Conservation (phyloP, 352 stramenopile species). For the Globisporangium lucens region DNA sequence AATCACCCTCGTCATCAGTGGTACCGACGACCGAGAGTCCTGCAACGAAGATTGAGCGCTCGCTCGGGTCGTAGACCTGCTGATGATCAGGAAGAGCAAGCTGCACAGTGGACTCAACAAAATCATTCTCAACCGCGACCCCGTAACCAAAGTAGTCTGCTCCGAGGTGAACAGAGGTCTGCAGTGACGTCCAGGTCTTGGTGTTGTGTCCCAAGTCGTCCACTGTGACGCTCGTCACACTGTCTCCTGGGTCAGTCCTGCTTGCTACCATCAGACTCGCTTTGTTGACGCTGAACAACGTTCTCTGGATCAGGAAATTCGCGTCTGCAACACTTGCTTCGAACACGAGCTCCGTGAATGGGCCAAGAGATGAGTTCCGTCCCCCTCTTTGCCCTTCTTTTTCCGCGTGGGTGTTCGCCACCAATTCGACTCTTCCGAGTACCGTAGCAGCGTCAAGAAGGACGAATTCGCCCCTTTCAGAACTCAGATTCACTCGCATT, state of each 20-base stretch:
- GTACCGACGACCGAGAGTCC: conserved; percentile 5
- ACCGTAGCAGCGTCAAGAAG: background rate
- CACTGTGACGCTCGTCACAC: conserved; percentile 3
- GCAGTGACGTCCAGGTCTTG: conserved; percentile 1
- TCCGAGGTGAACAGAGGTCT: conserved; percentile 8
- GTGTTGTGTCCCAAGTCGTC: conserved; percentile 15
- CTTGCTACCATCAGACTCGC: background rate
- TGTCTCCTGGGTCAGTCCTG: background rate
- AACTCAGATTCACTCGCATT: conserved; percentile 11
- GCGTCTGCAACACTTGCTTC: conserved; percentile 14
- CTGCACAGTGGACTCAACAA: background rate
- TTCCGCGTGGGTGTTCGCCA: background rate
- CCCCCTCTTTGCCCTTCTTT: background rate
- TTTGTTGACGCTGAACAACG: conserved; percentile 10
- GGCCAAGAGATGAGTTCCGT: background rate
- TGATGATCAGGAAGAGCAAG: conserved; percentile 1
- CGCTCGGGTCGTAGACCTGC: conserved; percentile 1
- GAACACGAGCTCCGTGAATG: conserved; percentile 16
- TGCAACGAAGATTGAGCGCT: conserved; percentile 4
- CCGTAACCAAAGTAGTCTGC: conserved; percentile 7
- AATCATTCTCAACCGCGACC: too few relatives aligned
- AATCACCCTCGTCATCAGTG: background rate
- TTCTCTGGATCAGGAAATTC: conserved; percentile 15
- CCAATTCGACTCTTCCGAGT: background rate
- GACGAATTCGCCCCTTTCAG: conserved; percentile 2